Percentiles rank a stretch among this genome's conserved stretches.
phyloP scores from a whole-genome alignment of 441 rosid genomes.

The Rhodomyrtus psidioides region DNA sequence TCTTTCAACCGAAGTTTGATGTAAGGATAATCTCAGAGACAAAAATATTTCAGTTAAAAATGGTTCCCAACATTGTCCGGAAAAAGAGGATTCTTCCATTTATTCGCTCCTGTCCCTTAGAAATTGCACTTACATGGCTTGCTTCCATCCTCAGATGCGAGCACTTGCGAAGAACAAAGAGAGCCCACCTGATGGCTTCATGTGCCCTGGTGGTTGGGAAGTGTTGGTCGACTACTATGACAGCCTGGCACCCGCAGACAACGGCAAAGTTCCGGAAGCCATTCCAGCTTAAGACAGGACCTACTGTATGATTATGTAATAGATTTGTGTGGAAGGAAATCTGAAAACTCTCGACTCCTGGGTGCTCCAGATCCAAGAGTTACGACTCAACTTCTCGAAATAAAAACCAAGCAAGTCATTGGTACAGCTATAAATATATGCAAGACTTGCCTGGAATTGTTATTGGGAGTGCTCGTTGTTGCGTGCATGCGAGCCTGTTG shows the following conservation, averaged over 20 bases:
- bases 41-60: not conserved
- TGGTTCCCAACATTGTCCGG: not conserved
- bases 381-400: constrained; percentile 9
- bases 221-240: constrained; percentile 86
- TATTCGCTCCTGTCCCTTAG: not conserved
- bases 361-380: not conserved
- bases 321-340: constrained; percentile 17
- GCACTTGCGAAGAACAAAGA: constrained; percentile 81
- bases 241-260: constrained; percentile 40
- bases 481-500: not conserved
- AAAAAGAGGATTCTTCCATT: not conserved
- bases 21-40: not conserved
- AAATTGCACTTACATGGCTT: not conserved
- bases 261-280: constrained; percentile 46
- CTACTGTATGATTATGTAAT: constrained; percentile 7
- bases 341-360: constrained; percentile 5
- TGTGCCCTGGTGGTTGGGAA: constrained; percentile 97
- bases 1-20: not conserved
- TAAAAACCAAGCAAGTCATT: constrained; percentile 17
- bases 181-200: constrained; percentile 89
- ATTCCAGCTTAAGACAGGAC: constrained; percentile 38
- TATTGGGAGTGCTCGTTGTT: constrained; percentile 1
- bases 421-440: not conserved
- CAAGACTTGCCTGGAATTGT: constrained; percentile 19
- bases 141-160: constrained; percentile 57